phyloP scores from a whole-genome alignment of 371 early-diverging fungal species.

The Massospora cicadina region DNA sequence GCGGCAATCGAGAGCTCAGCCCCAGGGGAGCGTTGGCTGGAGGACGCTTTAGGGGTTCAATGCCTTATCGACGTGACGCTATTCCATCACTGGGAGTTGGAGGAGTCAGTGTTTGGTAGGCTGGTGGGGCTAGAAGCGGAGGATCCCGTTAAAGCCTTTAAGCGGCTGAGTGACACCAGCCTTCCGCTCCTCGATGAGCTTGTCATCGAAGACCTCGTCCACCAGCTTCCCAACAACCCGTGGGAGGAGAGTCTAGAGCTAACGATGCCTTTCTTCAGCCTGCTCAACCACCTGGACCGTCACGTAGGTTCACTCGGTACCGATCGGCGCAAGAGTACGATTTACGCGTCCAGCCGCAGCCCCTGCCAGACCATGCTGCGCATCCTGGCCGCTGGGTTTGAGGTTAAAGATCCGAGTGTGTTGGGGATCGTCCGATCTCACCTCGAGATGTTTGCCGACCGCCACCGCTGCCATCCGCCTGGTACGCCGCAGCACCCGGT shows the following conservation, averaged over 20 bases:
- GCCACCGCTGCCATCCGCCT: neutral
- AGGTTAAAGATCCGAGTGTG: neutral
- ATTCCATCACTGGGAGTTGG: slow-evolving; percentile 14
- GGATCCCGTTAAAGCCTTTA: slow-evolving; percentile 1
- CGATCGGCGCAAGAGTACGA: neutral
- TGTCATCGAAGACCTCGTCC: slow-evolving; percentile 14
- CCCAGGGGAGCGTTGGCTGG: slow-evolving; percentile 2
- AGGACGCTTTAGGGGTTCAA: slow-evolving; percentile 10
- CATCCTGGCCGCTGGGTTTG: slow-evolving; percentile 7
- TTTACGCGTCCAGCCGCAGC: slow-evolving; percentile 1
- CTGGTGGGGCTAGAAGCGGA: neutral
- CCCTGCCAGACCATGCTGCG: neutral
- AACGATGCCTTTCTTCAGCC: slow-evolving; percentile 10
- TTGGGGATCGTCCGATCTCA: neutral
- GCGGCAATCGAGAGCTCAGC: neutral
- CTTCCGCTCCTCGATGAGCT: slow-evolving; percentile 4
- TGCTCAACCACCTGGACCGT: slow-evolving; percentile 13
- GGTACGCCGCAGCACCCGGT: neutral
- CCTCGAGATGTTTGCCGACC: neutral
- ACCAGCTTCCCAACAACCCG: slow-evolving; percentile 17
- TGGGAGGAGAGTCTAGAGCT: slow-evolving; percentile 16
- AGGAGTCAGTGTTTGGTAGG: slow-evolving; percentile 10
- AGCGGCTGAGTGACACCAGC: slow-evolving; percentile 10
- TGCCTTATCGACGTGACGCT: slow-evolving; percentile 9
- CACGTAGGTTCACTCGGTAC: slow-evolving; percentile 10